Base-by-base conservation (phyloP, 192 early-diverging fungal species). In the Phycomyces nitens region DNA sequence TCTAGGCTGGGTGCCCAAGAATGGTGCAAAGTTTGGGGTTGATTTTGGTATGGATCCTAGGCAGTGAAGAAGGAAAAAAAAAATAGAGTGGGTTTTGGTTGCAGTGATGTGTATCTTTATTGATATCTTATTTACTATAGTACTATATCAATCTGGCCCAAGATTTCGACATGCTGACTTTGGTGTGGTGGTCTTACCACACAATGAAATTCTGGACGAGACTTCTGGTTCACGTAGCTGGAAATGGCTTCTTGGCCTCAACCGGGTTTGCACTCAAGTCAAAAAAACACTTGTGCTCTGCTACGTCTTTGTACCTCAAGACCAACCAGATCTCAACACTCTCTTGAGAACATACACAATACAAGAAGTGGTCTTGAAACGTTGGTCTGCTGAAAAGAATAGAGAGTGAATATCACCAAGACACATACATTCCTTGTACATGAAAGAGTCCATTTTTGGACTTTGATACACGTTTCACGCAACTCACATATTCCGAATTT, bases 1-100 rank as follows among this genome's bases (percentile, higher is more conserved):
- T 27, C 79, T 78, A 12, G 90, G 91, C 1, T 96, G 94, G 94
- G 84, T 92, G 9, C 90, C 91, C 3, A 84, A 84, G 69, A 79
- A 83, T 61, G 94, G 94, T 2, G 58, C 90, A 40, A 96, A 96
- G 70, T 96, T 91, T 72, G 92, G 90, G 6, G 74, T 87, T 1
- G 89, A 94, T 65, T 94, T 85, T 68, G 73, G 84, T 86, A 69
- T 51, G 69, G 43, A 21, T 18, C 52, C 20, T 55, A 34, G 29
- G 29, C 3, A 34, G 29, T 5, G 29, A 34, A 7, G 29, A 7
- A 34, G 29, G 29, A 7, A 34, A 7, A 34, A 7, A 34, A 34
- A 34, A n/a, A n/a, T n/a, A n/a, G n/a, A n/a, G n/a, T n/a, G n/a
- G n/a, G n/a, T n/a, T n/a, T n/a, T n/a, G n/a, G n/a, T n/a, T n/a